Percentiles rank a stretch among this genome's conserved stretches.
These are phyloP conservation scores for Xylaria multiplex DNA, from an alignment of 2,329 filamentous ascomycete species.

Conservation along the genomic window DNA sequence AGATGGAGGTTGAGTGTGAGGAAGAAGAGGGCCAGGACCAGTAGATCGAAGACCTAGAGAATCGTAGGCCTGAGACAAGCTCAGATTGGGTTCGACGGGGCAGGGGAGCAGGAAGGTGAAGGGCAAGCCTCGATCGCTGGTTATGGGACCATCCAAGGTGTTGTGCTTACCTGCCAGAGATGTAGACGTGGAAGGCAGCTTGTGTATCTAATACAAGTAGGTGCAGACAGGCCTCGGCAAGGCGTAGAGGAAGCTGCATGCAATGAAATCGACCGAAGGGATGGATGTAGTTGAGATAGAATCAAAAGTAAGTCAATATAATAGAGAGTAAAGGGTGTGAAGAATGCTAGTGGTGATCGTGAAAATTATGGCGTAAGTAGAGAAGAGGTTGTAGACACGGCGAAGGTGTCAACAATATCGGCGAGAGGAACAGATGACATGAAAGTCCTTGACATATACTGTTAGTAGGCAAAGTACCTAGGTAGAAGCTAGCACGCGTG, in stretches of 20 bases:
- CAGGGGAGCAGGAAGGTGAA: constrained; percentile 22
- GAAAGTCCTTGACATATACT: not conserved
- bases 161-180: constrained; percentile 27
- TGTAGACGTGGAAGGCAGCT: constrained; percentile 15
- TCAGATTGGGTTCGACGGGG: not conserved
- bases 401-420: not conserved
- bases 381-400: constrained; percentile 1
- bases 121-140: constrained; percentile 3
- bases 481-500: too few relatives aligned
- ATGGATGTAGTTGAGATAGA: constrained; percentile 9
- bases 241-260: constrained; percentile 29
- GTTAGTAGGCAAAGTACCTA: too few relatives aligned
- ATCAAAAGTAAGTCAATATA: constrained; percentile 8
- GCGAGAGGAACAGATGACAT: not conserved
- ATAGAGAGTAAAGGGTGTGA: not conserved
- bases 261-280: constrained; percentile 1
- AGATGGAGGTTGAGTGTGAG: constrained; percentile 32
- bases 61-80: constrained; percentile 21
- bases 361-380: not conserved
- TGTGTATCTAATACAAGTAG: constrained; percentile 24
- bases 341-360: not conserved
- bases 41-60: constrained; percentile 8
- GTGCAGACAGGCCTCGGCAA: constrained; percentile 19
- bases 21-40: constrained; percentile 19
- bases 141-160: not conserved